A percentile compares a stretch with the other conserved stretches of the same genome.
These are phyloP conservation scores for Solanum clarkiae DNA, from an alignment of 257 asterid species.

Conservation along the genomic window DNA sequence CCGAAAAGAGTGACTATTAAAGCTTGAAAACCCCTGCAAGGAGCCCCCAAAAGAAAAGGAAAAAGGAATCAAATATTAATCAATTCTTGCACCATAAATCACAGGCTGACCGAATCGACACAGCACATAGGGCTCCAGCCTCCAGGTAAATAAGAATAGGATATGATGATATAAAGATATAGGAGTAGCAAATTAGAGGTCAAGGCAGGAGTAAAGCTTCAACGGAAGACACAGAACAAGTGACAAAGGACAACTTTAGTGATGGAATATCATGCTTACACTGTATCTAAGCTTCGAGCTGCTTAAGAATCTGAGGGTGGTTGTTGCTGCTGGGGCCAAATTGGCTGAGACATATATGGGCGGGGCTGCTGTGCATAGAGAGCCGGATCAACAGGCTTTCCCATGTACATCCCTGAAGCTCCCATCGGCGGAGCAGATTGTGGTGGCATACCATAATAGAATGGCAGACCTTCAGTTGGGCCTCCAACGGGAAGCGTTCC, in stretches of 20 bases:
- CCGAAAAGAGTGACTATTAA: background rate
- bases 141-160: background rate
- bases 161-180: background rate
- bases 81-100: background rate
- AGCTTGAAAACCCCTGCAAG: background rate
- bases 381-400: slow-evolving; percentile 77
- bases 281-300: slow-evolving; percentile 6
- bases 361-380: slow-evolving; percentile 74
- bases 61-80: background rate
- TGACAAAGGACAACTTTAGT: background rate
- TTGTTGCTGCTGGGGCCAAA: slow-evolving; percentile 76
- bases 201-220: background rate
- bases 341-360: slow-evolving; percentile 75
- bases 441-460: slow-evolving; percentile 60
- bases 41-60: background rate
- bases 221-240: background rate
- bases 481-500: slow-evolving; percentile 75
- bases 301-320: slow-evolving; percentile 70
- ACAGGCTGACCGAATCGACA: background rate
- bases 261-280: background rate
- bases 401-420: slow-evolving; percentile 65
- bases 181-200: background rate
- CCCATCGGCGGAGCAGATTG: slow-evolving; percentile 55
- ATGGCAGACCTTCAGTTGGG: slow-evolving; percentile 75
- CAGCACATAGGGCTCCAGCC: background rate